A percentile compares a stretch with the other conserved stretches of the same genome.
Conservation (phyloP, 352 stramenopile genomes). For the Phytophthora crassamura region DNA sequence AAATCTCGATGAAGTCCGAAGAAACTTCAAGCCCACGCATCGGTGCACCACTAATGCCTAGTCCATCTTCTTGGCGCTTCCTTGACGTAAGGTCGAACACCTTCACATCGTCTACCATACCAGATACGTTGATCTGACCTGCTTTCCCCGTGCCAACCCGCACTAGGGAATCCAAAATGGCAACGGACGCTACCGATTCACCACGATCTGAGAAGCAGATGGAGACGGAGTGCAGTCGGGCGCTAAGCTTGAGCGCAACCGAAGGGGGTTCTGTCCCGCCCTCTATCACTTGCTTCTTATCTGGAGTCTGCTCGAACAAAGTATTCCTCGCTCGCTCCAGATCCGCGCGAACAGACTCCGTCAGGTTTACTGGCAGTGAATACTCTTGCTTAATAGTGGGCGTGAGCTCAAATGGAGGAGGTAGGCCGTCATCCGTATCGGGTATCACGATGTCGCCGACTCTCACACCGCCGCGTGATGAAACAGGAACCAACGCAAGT, state of each 20-base stretch:
- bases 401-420: slow-evolving; percentile 67
- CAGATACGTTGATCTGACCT: slow-evolving; percentile 47
- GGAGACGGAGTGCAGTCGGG: slow-evolving; percentile 78
- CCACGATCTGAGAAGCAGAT: slow-evolving; percentile 79
- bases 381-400: slow-evolving; percentile 75
- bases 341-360: slow-evolving; percentile 82
- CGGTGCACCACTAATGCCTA: slow-evolving; percentile 25
- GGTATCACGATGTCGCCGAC: slow-evolving; percentile 17
- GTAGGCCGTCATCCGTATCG: slow-evolving; percentile 34
- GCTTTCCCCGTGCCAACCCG: slow-evolving; percentile 41
- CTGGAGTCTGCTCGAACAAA: slow-evolving; percentile 46
- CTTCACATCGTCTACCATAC: slow-evolving; percentile 66
- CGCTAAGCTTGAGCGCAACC: slow-evolving; percentile 47
- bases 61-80: slow-evolving; percentile 35
- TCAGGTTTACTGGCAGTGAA: slow-evolving; percentile 71
- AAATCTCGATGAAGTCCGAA: slow-evolving; percentile 60
- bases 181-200: slow-evolving; percentile 68
- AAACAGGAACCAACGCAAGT: slow-evolving; percentile 37
- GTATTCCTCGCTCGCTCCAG: slow-evolving; percentile 78
- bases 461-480: slow-evolving; percentile 24
- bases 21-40: slow-evolving; percentile 15
- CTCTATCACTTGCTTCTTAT: slow-evolving; percentile 8
- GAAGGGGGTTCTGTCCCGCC: slow-evolving; percentile 8
- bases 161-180: slow-evolving; percentile 61
- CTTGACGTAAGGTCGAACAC: slow-evolving; percentile 73